A percentile compares a stretch with the other conserved stretches of the same genome.
phyloP scores from a whole-genome alignment of 1,284 basidiomycete genomes.

The Cryptococcus sp. region DNA sequence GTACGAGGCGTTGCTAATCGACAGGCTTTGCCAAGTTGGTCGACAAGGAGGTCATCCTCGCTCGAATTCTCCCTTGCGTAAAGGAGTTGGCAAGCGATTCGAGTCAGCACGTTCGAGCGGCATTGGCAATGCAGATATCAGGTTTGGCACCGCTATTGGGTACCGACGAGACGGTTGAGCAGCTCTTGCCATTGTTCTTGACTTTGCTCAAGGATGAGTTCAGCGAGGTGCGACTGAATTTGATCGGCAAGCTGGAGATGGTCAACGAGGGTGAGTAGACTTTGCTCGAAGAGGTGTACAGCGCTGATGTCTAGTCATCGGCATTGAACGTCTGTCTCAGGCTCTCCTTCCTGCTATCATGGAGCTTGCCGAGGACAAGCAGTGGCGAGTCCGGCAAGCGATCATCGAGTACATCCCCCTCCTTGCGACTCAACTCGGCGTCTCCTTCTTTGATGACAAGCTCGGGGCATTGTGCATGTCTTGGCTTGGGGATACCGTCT shows the following conservation, averaged over 20 bases:
- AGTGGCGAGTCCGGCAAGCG: slow-evolving; percentile 98
- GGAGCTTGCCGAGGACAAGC: slow-evolving; percentile 98
- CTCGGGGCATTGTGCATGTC: slow-evolving; percentile 97
- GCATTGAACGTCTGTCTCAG: slow-evolving; percentile 91
- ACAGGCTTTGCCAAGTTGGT: slow-evolving; percentile 90
- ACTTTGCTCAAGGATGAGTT: slow-evolving; percentile 98
- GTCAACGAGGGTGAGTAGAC: slow-evolving; percentile 75
- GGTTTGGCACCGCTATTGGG: slow-evolving; percentile 95
- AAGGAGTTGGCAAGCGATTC: slow-evolving; percentile 88
- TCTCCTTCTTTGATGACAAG: slow-evolving; percentile 97
- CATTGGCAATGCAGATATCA: slow-evolving; percentile 92
- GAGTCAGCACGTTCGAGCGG: slow-evolving; percentile 95
- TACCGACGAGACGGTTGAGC: slow-evolving; percentile 91
- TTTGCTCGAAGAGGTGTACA: neutral
- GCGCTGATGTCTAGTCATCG: slow-evolving; percentile 64
- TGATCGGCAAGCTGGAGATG: slow-evolving; percentile 97
- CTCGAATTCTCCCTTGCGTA: slow-evolving; percentile 92
- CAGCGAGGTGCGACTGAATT: slow-evolving; percentile 94
- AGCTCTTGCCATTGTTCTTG: slow-evolving; percentile 93
- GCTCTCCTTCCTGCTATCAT: slow-evolving; percentile 96
- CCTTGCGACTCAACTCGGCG: slow-evolving; percentile 92
- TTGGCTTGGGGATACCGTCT: slow-evolving; percentile 98
- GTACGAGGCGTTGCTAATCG: slow-evolving; percentile 2
- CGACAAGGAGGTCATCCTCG: slow-evolving; percentile 89
- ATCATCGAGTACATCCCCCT: slow-evolving; percentile 99